Conservation (phyloP, 108 stramenopile species). For the Aureococcus anophagefferens region DNA sequence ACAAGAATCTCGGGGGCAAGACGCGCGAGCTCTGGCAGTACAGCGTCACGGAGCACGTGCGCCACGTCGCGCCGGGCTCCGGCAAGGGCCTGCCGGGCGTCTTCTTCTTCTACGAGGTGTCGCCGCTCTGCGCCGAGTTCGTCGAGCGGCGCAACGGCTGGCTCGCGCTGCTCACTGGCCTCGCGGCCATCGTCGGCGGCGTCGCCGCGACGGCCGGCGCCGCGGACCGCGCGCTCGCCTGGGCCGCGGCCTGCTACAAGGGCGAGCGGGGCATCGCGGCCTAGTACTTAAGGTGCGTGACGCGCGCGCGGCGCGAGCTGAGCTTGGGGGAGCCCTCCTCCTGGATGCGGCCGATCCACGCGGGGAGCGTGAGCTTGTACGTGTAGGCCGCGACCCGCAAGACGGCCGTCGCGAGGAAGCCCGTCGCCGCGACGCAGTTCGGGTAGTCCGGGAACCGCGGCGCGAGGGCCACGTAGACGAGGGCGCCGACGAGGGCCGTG, state of each 20-base stretch:
- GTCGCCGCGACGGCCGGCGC: conserved; percentile 26
- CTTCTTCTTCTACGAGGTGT: conserved; percentile 93
- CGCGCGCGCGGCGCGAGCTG: no score
- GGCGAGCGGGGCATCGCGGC: no score
- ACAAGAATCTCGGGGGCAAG: conserved; percentile 61
- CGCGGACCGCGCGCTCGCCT: conserved; percentile 16
- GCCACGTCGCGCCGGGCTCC: conserved; percentile 78
- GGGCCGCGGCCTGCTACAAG: no score
- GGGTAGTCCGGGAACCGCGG: no score
- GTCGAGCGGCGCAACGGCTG: conserved; percentile 75
- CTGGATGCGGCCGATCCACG: no score
- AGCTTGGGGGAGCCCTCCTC: no score
- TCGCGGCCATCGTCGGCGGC: conserved; percentile 39
- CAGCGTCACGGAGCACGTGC: conserved; percentile 87
- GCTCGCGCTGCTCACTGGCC: conserved; percentile 28
- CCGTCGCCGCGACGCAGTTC: no score
- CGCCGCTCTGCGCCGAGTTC: conserved; percentile 78
- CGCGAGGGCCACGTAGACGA: conserved; percentile 12
- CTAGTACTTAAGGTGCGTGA: no score
- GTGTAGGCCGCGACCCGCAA: conserved; percentile 20
- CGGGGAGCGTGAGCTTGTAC: conserved; percentile 20
- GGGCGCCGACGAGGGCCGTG: conserved; percentile 23
- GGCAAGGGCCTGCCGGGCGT: conserved; percentile 84
- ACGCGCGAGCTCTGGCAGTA: conserved; percentile 80
- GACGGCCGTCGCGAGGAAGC: conserved; percentile 1